phyloP scores from a whole-genome alignment of 2,329 filamentous ascomycete genomes.

The Orbilia brochopaga region DNA sequence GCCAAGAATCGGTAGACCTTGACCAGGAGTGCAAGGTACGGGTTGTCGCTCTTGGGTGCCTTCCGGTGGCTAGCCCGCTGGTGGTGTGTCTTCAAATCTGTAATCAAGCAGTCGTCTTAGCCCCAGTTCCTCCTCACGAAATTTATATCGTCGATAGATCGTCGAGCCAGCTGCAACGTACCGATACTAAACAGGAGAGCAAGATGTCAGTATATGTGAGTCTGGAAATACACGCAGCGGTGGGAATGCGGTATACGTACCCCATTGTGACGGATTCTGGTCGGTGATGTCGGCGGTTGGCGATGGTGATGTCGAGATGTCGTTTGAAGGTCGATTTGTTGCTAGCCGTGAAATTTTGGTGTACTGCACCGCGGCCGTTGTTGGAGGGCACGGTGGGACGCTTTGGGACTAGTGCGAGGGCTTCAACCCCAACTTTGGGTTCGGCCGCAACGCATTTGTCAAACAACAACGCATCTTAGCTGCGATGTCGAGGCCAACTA shows the following conservation, averaged over 20 bases:
- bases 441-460: not conserved
- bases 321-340: conserved; percentile 36
- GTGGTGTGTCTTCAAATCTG: conserved; percentile 67
- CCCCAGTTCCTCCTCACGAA: conserved; percentile 10
- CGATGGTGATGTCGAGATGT: conserved; percentile 49
- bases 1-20: conserved; percentile 98
- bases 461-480: conserved; percentile 18
- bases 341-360: conserved; percentile 49
- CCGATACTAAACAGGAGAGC: conserved; percentile 26
- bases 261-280: conserved; percentile 49
- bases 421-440: conserved; percentile 39
- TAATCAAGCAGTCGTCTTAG: conserved; percentile 36
- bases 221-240: conserved; percentile 8
- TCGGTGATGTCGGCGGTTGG: conserved; percentile 22
- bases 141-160: conserved; percentile 17
- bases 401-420: conserved; percentile 44
- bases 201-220: conserved; percentile 21
- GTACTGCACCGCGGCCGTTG: conserved; percentile 18
- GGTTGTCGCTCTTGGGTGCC: conserved; percentile 97
- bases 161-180: conserved; percentile 32
- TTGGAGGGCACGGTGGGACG: conserved; percentile 6
- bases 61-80: conserved; percentile 77
- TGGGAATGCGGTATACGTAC: conserved; percentile 21
- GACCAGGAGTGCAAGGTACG: conserved; percentile 94
- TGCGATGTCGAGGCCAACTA: no score